phyloP scores from a whole-genome alignment of 768 basidiomycete species.

The Pilatotrama ljubarskyi region DNA sequence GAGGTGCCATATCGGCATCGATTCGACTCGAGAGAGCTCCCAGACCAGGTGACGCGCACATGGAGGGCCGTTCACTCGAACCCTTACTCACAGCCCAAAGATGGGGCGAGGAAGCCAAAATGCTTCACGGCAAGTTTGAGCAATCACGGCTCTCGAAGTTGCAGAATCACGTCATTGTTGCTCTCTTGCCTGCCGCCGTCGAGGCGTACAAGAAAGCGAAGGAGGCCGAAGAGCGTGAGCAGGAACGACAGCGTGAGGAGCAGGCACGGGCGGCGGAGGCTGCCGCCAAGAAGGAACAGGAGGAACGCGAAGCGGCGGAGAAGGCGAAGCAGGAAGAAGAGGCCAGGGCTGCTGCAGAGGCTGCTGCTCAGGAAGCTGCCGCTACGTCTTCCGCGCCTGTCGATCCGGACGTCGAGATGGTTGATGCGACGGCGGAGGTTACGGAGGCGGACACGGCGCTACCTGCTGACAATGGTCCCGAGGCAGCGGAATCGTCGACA shows the following conservation, averaged over 20 bases:
- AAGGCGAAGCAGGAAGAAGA: slow-evolving; percentile 42
- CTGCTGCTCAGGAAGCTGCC: slow-evolving; percentile 16
- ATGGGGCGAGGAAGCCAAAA: slow-evolving; percentile 88
- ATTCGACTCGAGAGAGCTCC: slow-evolving; percentile 61
- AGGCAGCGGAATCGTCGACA: slow-evolving; percentile 24
- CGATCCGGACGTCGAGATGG: slow-evolving; percentile 20
- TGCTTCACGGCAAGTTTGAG: slow-evolving; percentile 74
- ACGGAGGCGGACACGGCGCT: slow-evolving; percentile 3
- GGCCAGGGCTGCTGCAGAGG: slow-evolving; percentile 22
- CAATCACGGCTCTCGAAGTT: slow-evolving; percentile 66
- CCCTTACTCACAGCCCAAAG: slow-evolving; percentile 81
- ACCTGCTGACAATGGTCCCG: slow-evolving; percentile 20
- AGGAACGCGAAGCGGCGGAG: slow-evolving; percentile 35
- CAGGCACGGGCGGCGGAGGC: slow-evolving; percentile 56
- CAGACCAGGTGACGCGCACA: slow-evolving; percentile 37
- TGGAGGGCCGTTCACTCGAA: slow-evolving; percentile 60
- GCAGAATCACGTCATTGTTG: slow-evolving; percentile 67
- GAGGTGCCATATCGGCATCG: slow-evolving; percentile 48
- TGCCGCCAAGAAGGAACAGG: slow-evolving; percentile 42
- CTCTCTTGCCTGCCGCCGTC: slow-evolving; percentile 77
- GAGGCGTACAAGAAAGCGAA: slow-evolving; percentile 51
- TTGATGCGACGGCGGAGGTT: slow-evolving; percentile 1
- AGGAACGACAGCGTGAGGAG: slow-evolving; percentile 41
- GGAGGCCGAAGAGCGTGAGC: slow-evolving; percentile 38
- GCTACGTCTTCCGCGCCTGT: slow-evolving; percentile 15